Evolutionary conservation across 2,329 filamentous ascomycete species (phyloP), one percentile per base, ranked within the genome.

Genomic region (Clonostachys solani): DNA sequence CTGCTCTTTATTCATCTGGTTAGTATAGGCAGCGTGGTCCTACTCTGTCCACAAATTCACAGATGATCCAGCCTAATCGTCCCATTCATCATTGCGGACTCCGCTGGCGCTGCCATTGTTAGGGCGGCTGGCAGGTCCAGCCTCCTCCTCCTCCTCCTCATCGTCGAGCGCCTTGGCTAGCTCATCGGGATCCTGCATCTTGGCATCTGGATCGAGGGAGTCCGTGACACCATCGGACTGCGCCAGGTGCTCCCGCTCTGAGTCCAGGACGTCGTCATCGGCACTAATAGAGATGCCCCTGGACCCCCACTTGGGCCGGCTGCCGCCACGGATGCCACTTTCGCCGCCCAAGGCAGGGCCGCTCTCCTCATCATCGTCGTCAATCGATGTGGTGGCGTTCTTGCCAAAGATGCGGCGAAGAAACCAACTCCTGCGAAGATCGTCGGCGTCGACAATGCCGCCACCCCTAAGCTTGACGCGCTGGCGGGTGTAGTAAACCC

Each of bases 401-500:
- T 77, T 78, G 47, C 87, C 89, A 50, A 95, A 84, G 53, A 96
- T 83, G 44, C 84, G 81, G 54, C 81, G 81, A 10, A 96, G 80
- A 29, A 97, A 74, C 84, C 91, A 96, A 52, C 91, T 89, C 47
- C 89, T 84, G 53, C 84, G 80, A 61, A 95, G 75, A 62, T 97
- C 92, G 54, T 96, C 92, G 5, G 86, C 86, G 61, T 97, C 92
- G 13, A 97, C 89, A 16, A 96, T 77, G 7, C 90, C 89, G 41
- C 92, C 92, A 54, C 65, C 85, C 51, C 92, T 81, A 15, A 97
- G 83, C 83, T 96, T 96, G 60, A 97, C 91, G 48, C 92, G 83
- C 72, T 96, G 92, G 53, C 92, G 81, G 12, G 87, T 88, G 72
- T 89, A 96, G 74, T 97, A 97, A 2, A 97, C 91, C 91, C 92